Conservation (phyloP, 2,329 filamentous ascomycete species). For the Pseudocercospora fijiensis region DNA sequence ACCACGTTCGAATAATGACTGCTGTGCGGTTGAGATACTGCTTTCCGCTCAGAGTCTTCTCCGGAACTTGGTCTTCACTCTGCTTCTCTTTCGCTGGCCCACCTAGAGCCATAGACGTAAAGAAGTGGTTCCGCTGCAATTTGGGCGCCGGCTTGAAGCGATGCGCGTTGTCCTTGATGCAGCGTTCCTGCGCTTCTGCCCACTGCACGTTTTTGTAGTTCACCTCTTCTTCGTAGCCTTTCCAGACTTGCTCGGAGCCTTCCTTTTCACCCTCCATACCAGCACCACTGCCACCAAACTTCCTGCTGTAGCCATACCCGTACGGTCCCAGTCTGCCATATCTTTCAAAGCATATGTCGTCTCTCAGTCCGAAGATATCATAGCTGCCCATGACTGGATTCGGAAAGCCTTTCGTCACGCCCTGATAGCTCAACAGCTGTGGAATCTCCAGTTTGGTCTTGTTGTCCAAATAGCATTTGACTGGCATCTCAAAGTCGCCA, state of each 20-base stretch:
- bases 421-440: constrained; percentile 68
- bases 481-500: constrained; percentile 57
- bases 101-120: constrained; percentile 42
- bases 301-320: constrained; percentile 78
- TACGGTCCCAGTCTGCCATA: constrained; percentile 88
- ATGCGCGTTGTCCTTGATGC: constrained; percentile 66
- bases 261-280: constrained; percentile 81
- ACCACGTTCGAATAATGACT: constrained; percentile 79
- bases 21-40: constrained; percentile 62
- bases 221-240: constrained; percentile 62
- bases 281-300: constrained; percentile 77
- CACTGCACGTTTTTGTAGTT: constrained; percentile 77
- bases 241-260: constrained; percentile 77
- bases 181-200: constrained; percentile 74
- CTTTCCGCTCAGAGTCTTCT: constrained; percentile 22
- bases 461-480: constrained; percentile 76
- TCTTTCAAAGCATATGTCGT: constrained; percentile 90
- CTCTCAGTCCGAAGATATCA: constrained; percentile 70
- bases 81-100: constrained; percentile 30
- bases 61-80: constrained; percentile 16
- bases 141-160: constrained; percentile 58
- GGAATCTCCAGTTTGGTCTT: constrained; percentile 67
- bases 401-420: constrained; percentile 80
- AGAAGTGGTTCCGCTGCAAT: constrained; percentile 38
- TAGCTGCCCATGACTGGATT: constrained; percentile 85